Evolutionary conservation across 1,284 basidiomycete genomes (phyloP).

Genomic region (Kwoniella shivajii): DNA sequence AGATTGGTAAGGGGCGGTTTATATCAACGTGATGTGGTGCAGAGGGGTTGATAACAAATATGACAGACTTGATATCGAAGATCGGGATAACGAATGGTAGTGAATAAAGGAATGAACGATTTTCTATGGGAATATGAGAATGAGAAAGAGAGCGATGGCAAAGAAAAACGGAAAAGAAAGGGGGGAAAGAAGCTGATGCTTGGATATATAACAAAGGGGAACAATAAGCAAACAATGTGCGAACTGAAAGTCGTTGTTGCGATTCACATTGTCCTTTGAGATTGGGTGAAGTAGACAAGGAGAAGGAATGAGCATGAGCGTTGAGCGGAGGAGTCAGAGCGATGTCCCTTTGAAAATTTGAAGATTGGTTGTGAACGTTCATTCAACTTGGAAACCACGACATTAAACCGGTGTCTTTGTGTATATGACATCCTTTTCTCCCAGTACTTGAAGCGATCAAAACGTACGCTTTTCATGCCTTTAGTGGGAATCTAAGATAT

Average conservation of each 20-base stretch:
- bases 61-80: not conserved
- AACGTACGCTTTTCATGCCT: not conserved
- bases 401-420: too few relatives aligned
- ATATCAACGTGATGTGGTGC: not conserved
- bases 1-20: not conserved
- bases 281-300: too few relatives aligned
- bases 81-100: not conserved
- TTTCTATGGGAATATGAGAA: not conserved
- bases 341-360: too few relatives aligned
- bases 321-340: too few relatives aligned
- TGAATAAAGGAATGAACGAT: constrained; percentile 1
- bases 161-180: not conserved
- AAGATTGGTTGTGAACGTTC: too few relatives aligned
- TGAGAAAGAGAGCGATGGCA: not conserved
- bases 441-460: too few relatives aligned
- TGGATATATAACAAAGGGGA: not conserved
- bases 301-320: too few relatives aligned
- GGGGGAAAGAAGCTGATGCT: not conserved
- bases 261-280: too few relatives aligned
- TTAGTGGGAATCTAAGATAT: not conserved
- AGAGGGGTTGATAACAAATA: not conserved
- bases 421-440: too few relatives aligned
- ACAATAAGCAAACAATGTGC: not conserved
- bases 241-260: too few relatives aligned
- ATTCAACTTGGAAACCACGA: too few relatives aligned